These are phyloP conservation scores for Phoenix dactylifera DNA, from an alignment of 176 grass and related monocot genomes.

Conservation along the genomic window DNA sequence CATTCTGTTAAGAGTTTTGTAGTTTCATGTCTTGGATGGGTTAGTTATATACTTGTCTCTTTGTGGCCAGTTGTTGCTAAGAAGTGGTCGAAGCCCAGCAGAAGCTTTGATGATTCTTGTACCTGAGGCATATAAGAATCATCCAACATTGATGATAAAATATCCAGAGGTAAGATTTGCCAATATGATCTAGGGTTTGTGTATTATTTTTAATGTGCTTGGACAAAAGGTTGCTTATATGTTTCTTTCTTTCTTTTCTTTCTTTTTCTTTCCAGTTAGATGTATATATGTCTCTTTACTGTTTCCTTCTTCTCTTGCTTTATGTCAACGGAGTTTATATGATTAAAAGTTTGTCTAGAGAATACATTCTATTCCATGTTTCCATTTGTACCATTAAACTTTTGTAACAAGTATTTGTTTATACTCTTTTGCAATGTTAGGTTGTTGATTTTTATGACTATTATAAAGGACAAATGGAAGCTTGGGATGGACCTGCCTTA, in stretches of 20 bases:
- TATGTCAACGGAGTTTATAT: no score
- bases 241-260: no score
- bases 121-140: constrained; percentile 98
- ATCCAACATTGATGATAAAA: constrained; percentile 92
- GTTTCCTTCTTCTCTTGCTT: no score
- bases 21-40: constrained; percentile 3
- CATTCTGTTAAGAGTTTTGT: constrained; percentile 12
- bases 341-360: no score
- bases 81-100: constrained; percentile 87
- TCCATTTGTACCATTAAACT: no score
- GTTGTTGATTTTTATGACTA: constrained; percentile 96
- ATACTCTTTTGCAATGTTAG: constrained; percentile 30
- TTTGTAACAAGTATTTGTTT: not conserved
- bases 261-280: no score
- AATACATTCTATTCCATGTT: no score
- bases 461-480: constrained; percentile 99
- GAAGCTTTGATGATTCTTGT: constrained; percentile 99
- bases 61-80: constrained; percentile 55
- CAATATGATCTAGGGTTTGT: not conserved
- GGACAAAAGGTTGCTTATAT: no score
- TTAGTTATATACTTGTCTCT: constrained; percentile 18
- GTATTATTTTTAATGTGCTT: no score
- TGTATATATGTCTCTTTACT: no score
- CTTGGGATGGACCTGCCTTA: constrained; percentile 98
- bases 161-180: constrained; percentile 75